Percentiles rank a stretch among this genome's conserved stretches.
These are phyloP conservation scores for Solanum pinnatisectum DNA, from an alignment of 257 asterid species.

Conservation along the genomic window DNA sequence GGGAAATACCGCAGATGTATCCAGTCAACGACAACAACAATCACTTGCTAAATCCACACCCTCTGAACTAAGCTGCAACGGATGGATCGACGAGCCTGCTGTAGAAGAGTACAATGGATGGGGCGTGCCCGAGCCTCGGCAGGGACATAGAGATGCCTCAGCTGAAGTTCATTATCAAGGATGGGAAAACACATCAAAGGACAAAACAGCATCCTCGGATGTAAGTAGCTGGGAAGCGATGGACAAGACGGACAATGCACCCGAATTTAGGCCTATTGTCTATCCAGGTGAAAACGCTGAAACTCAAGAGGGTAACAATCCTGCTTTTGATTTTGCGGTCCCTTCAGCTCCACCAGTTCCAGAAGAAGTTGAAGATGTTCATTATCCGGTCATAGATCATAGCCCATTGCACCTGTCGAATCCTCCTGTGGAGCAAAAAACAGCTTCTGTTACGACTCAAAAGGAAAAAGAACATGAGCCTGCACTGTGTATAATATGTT, in stretches of 20 bases:
- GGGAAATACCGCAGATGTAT: not conserved
- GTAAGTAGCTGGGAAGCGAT: not conserved
- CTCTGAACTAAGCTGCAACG: not conserved
- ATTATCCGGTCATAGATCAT: not conserved
- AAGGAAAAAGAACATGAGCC: not conserved
- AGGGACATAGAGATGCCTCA: not conserved
- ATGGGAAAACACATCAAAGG: not conserved
- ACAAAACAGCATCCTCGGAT: not conserved
- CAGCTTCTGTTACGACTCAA: not conserved
- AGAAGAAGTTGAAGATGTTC: not conserved
- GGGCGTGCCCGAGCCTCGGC: not conserved
- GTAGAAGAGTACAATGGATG: conserved; percentile 6
- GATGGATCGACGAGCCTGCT: not conserved
- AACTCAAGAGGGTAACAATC: not conserved
- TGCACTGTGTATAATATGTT: conserved; percentile 6
- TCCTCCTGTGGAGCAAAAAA: not conserved
- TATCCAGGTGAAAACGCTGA: not conserved
- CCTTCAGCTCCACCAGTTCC: conserved; percentile 14
- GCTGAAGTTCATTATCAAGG: not conserved
- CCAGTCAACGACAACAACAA: not conserved
- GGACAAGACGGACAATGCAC: not conserved
- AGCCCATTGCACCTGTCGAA: not conserved
- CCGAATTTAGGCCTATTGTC: not conserved
- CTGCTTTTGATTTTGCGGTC: not conserved
- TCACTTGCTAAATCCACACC: not conserved